These are phyloP conservation scores for Cubamyces sp. DNA, from an alignment of 768 basidiomycete species.

Conservation along the genomic window DNA sequence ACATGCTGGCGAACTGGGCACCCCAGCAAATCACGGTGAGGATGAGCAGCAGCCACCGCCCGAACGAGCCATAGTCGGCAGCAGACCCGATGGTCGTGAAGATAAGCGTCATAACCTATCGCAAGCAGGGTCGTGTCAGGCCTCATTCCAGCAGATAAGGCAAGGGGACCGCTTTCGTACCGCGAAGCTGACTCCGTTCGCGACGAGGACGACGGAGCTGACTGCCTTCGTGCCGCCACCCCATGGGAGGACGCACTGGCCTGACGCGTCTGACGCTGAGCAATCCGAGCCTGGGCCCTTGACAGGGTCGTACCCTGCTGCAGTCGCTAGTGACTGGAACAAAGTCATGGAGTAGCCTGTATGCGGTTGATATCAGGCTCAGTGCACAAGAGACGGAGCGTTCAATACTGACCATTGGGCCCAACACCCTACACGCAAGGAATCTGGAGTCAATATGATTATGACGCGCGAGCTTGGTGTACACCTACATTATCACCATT, in stretches of 20 bases:
- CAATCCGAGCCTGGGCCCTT: conserved; percentile 75
- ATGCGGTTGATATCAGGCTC: not conserved
- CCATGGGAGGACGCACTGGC: conserved; percentile 82
- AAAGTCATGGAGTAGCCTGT: conserved; percentile 65
- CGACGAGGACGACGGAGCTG: conserved; percentile 74
- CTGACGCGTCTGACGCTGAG: conserved; percentile 55
- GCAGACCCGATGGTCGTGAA: conserved; percentile 77
- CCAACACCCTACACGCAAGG: conserved; percentile 59
- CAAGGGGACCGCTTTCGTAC: conserved; percentile 38
- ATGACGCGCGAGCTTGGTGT: not conserved
- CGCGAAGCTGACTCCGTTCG: conserved; percentile 78
- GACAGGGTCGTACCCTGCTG: conserved; percentile 76
- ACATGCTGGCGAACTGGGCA: conserved; percentile 78
- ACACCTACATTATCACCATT: conserved; percentile 78
- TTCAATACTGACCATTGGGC: conserved; percentile 45
- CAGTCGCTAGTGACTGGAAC: conserved; percentile 72
- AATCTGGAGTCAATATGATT: conserved; percentile 5
- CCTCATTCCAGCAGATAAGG: not conserved
- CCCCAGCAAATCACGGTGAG: conserved; percentile 80
- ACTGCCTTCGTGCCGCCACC: conserved; percentile 71
- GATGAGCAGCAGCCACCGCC: conserved; percentile 75
- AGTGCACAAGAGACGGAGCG: conserved; percentile 7
- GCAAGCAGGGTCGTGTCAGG: not conserved
- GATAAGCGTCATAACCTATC: conserved; percentile 73
- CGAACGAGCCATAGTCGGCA: conserved; percentile 76